phyloP scores from a whole-genome alignment of 805 yeast genomes.

The Dipodascus albidus region DNA sequence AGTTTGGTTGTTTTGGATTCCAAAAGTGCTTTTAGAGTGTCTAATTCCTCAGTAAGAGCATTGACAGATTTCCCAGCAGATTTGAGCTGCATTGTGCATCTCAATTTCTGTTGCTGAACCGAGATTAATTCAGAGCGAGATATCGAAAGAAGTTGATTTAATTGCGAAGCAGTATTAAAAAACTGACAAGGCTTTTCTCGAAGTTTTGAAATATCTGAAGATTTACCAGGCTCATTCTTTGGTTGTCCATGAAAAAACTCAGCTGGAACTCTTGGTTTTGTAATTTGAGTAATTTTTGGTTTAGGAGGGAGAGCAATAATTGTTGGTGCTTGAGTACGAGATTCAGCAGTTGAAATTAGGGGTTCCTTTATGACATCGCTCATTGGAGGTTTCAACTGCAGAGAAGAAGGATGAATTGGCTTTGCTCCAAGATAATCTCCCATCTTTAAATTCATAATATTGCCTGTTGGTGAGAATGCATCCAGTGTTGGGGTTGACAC shows the following conservation, averaged over 20 bases:
- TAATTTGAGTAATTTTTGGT: not conserved
- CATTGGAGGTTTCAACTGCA: not conserved
- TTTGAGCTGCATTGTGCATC: not conserved
- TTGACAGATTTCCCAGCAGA: not conserved
- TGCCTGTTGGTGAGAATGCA: no score
- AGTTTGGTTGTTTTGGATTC: not conserved
- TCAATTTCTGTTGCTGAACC: not conserved
- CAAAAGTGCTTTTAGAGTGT: not conserved
- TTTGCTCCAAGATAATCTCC: no score
- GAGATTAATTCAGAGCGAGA: not conserved
- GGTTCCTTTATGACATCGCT: not conserved
- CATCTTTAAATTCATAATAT: no score
- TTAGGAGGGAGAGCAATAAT: not conserved
- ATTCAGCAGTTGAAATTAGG: not conserved
- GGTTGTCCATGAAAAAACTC: not conserved
- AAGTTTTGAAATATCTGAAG: no score
- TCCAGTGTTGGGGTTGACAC: no score
- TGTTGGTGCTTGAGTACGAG: not conserved
- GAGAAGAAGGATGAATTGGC: no score
- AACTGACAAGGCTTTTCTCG: no score
- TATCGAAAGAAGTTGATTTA: not conserved
- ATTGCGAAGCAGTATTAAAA: not conserved
- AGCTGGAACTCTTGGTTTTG: not conserved
- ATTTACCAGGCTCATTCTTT: no score
- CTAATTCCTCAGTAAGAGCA: not conserved